Percentiles rank a stretch among this genome's conserved stretches.
These are phyloP conservation scores for Neofusicoccum cordaticola DNA, from an alignment of 2,329 filamentous ascomycete species.

Conservation along the genomic window DNA sequence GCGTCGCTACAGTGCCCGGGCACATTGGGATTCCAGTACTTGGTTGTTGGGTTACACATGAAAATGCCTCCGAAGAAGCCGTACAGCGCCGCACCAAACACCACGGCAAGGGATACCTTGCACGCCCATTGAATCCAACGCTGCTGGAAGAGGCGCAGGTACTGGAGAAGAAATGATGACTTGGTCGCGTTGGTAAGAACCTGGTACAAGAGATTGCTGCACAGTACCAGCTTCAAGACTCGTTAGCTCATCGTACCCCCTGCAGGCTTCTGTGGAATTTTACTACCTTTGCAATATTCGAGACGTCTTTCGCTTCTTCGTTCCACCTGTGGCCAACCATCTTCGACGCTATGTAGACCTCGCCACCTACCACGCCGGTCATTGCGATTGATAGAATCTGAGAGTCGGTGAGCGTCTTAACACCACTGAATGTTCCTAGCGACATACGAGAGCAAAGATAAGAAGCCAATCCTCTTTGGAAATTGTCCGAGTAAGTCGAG, in stretches of 20 bases:
- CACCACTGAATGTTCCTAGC: neutral
- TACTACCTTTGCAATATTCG: conserved; percentile 17
- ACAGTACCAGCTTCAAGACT: conserved; percentile 27
- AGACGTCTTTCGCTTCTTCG: neutral
- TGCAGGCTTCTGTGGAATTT: neutral
- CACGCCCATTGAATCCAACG: conserved; percentile 30
- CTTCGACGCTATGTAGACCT: conserved; percentile 8
- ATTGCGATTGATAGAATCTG: conserved; percentile 29
- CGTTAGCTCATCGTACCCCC: neutral
- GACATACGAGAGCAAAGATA: conserved; percentile 27
- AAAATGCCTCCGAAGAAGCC: conserved; percentile 33
- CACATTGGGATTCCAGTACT: conserved; percentile 33
- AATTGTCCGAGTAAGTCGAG: conserved; percentile 19
- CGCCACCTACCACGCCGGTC: conserved; percentile 26
- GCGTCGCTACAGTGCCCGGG: conserved; percentile 31
- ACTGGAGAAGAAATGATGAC: conserved; percentile 32
- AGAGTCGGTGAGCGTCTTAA: neutral
- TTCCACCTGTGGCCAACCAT: neutral
- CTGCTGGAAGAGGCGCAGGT: conserved; percentile 31
- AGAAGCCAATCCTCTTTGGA: conserved; percentile 30
- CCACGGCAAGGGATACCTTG: conserved; percentile 27
- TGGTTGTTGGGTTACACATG: conserved; percentile 30
- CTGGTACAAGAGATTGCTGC: conserved; percentile 32
- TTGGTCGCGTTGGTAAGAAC: conserved; percentile 32
- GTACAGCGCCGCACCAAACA: conserved; percentile 28